A percentile compares a stretch with the other conserved stretches of the same genome.
These are phyloP conservation scores for Metschnikowia gelsemii DNA, from an alignment of 805 yeast species.

Conservation along the genomic window DNA sequence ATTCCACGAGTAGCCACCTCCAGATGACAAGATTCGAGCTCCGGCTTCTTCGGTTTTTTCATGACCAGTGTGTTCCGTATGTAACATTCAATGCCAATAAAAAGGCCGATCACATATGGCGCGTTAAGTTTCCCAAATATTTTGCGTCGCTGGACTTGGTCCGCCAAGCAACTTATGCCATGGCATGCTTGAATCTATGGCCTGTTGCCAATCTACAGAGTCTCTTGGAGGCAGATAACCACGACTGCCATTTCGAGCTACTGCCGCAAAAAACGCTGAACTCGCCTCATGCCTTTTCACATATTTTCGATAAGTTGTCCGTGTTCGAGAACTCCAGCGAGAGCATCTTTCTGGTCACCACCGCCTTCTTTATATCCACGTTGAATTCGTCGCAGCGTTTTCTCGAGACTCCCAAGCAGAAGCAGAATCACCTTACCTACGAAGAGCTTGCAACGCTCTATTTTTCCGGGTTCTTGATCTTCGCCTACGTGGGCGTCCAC, in stretches of 20 bases:
- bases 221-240: slow-evolving; percentile 12
- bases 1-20: slow-evolving; percentile 23
- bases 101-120: slow-evolving; percentile 27
- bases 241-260: slow-evolving; percentile 1
- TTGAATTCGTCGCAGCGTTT: slow-evolving; percentile 13
- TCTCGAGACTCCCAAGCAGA: too few species aligned
- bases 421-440: slow-evolving; percentile 1
- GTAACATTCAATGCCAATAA: slow-evolving; percentile 27
- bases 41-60: slow-evolving; percentile 30
- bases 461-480: slow-evolving; percentile 23
- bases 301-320: slow-evolving; percentile 12
- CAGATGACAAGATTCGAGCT: slow-evolving; percentile 25
- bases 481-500: slow-evolving; percentile 33
- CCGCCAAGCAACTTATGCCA: slow-evolving; percentile 26
- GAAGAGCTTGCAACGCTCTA: slow-evolving; percentile 11
- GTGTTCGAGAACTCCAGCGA: slow-evolving; percentile 13
- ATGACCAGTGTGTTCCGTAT: slow-evolving; percentile 27
- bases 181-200: slow-evolving; percentile 27
- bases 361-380: slow-evolving; percentile 25
- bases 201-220: slow-evolving; percentile 22
- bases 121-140: slow-evolving; percentile 25
- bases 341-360: slow-evolving; percentile 21
- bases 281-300: slow-evolving; percentile 7
- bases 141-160: slow-evolving; percentile 28
- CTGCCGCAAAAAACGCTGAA: slow-evolving; percentile 1